Evolutionary conservation across 257 asterid species (phyloP).

Genomic region (Rauvolfia tetraphylla): DNA sequence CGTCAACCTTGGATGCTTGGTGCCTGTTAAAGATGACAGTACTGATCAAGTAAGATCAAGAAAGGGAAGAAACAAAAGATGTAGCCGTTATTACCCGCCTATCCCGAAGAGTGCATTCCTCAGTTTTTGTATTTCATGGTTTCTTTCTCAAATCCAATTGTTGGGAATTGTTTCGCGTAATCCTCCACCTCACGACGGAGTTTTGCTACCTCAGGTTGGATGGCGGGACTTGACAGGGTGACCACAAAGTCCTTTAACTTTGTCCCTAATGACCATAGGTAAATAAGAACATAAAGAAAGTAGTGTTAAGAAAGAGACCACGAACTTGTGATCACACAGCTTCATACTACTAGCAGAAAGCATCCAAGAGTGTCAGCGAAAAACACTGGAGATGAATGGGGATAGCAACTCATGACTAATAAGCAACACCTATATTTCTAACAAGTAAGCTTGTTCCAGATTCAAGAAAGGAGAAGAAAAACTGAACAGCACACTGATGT

Average conservation of each 20-base stretch:
- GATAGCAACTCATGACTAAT: not conserved
- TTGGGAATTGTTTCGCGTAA: slow-evolving; percentile 78
- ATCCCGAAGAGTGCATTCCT: slow-evolving; percentile 22
- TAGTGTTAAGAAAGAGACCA: not conserved
- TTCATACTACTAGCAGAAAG: not conserved
- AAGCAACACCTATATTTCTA: not conserved
- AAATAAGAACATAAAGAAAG: not conserved
- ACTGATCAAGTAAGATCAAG: not conserved
- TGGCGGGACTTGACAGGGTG: slow-evolving; percentile 38
- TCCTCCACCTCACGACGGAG: slow-evolving; percentile 61
- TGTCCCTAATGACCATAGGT: slow-evolving; percentile 42
- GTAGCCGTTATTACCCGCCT: slow-evolving; percentile 17
- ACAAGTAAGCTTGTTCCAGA: not conserved
- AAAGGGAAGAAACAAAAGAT: not conserved
- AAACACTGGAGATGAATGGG: not conserved
- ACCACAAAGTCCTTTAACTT: slow-evolving; percentile 79
- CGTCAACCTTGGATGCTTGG: slow-evolving; percentile 7
- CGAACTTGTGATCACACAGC: not conserved
- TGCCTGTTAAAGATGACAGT: slow-evolving; percentile 23
- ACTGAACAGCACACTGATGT: not conserved
- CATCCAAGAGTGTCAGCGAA: not conserved
- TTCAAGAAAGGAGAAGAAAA: not conserved
- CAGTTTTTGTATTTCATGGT: slow-evolving; percentile 85
- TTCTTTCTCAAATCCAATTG: slow-evolving; percentile 79
- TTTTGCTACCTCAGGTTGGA: slow-evolving; percentile 49